Conservation (phyloP, 2,329 filamentous ascomycete genomes). For the Fusarium illudens region DNA sequence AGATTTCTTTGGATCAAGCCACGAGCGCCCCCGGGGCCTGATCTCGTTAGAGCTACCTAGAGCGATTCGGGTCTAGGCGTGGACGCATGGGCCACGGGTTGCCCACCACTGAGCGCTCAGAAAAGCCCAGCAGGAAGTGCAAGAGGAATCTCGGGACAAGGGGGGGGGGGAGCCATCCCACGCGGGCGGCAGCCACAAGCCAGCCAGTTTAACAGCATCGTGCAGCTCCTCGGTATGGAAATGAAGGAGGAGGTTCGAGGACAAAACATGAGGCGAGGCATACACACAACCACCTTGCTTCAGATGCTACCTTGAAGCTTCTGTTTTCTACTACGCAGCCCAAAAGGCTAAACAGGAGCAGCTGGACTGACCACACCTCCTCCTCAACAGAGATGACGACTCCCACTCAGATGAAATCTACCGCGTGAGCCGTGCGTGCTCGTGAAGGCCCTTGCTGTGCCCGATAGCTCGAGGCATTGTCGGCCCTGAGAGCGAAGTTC, state of each 20-base stretch:
- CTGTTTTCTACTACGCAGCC: neutral
- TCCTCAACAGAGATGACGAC: neutral
- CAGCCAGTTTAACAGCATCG: neutral
- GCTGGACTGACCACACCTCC: neutral
- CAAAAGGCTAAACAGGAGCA: neutral
- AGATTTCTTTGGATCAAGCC: slow-evolving; percentile 5
- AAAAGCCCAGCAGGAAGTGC: neutral
- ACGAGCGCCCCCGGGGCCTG: slow-evolving; percentile 4
- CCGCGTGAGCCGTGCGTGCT: slow-evolving; percentile 21
- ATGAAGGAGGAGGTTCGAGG: neutral
- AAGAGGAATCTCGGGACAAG: slow-evolving; percentile 17
- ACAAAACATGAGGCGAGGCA: neutral
- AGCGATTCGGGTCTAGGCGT: slow-evolving; percentile 7
- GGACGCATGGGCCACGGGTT: slow-evolving; percentile 13
- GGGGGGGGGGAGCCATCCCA: slow-evolving; percentile 23
- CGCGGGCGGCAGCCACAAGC: slow-evolving; percentile 4
- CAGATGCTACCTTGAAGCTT: neutral
- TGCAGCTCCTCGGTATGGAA: neutral
- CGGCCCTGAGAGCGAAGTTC: neutral
- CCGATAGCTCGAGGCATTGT: neutral
- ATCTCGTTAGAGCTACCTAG: slow-evolving; percentile 9
- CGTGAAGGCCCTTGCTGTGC: slow-evolving; percentile 12
- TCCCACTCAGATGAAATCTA: neutral
- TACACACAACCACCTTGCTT: neutral
- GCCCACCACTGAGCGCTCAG: slow-evolving; percentile 13